These are phyloP conservation scores for Scheffersomyces cryptocercus DNA, from an alignment of 1,139 yeast species.

Conservation along the genomic window DNA sequence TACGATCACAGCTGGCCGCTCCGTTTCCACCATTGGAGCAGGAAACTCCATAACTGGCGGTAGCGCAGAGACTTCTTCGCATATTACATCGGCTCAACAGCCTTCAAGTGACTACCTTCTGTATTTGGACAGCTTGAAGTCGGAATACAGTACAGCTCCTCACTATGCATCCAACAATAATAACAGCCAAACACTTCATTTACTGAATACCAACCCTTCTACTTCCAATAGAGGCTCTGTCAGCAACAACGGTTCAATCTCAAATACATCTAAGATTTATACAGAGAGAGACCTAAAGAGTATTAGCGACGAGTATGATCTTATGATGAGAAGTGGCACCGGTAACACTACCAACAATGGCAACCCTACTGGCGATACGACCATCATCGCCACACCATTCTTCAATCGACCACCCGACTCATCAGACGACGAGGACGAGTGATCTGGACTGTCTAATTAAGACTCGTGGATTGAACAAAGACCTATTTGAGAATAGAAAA, in stretches of 20 bases:
- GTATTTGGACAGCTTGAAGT: slow-evolving; percentile 18
- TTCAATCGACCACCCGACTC: slow-evolving; percentile 44
- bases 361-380: slow-evolving; percentile 11
- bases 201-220: slow-evolving; percentile 11
- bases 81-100: background rate
- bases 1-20: no score
- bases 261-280: slow-evolving; percentile 6
- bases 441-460: no score
- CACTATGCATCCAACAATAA: slow-evolving; percentile 6
- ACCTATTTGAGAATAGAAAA: no score
- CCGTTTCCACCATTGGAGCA: no score
- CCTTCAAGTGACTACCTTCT: slow-evolving; percentile 19
- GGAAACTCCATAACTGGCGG: no score
- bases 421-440: slow-evolving; percentile 20
- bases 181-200: slow-evolving; percentile 11
- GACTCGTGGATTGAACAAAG: no score
- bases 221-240: slow-evolving; percentile 8
- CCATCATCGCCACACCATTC: slow-evolving; percentile 42
- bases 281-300: slow-evolving; percentile 11
- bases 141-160: background rate
- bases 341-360: background rate
- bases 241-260: slow-evolving; percentile 1
- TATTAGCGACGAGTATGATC: slow-evolving; percentile 6
- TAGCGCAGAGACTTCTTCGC: no score
- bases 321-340: slow-evolving; percentile 3